Evolutionary conservation across 257 asterid genomes (phyloP), one percentile per base, ranked within the genome.

Genomic region (Penstemon barbatus): DNA sequence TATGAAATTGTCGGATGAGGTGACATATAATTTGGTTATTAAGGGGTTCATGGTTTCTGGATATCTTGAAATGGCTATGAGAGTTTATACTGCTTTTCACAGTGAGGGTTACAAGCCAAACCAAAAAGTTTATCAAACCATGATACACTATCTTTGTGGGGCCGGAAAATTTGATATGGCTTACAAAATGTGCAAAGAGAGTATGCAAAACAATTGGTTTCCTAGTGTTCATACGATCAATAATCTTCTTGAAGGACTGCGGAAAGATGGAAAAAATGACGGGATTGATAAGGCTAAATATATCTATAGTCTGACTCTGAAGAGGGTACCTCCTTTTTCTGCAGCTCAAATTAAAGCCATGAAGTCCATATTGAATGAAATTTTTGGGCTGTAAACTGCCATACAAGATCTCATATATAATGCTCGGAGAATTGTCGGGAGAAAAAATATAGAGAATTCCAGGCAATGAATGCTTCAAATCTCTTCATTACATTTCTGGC

Each of bases 21-120:
- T 83, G 60, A 81, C 97, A 0, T 90, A 81, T 80, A 90, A 88
- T 78, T 78, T 90, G 78, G 91, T 90, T 81, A 88, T 90, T 11
- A 90, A 90, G 78, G 97, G 96, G 15, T 88, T 88, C 75, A 83
- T 72, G 74, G 77, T 60, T 19, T 81, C 84, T 2, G 88, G 91
- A 36, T 76, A 38, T 66, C 63, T 70, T 51, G 83, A 79, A 38
- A 86, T 81, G 96, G 96, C 90, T 37, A 79, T 78, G 81, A 77
- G 80, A 71, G 83, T 85, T 39, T 88, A 83, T 78, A 82, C 86
- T 18, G 80, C 81, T 63, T 75, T 90, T 45, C 81, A 60, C 37
- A 66, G 40, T 13, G 79, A 71, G 25, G 97, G 95, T 38, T 73
- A 73, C 78, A 81, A 83, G 80, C 86, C 96, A 8, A 88, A 90